Evolutionary conservation across 345 rosid genomes (phyloP).

Genomic region (Turritis glabra): DNA sequence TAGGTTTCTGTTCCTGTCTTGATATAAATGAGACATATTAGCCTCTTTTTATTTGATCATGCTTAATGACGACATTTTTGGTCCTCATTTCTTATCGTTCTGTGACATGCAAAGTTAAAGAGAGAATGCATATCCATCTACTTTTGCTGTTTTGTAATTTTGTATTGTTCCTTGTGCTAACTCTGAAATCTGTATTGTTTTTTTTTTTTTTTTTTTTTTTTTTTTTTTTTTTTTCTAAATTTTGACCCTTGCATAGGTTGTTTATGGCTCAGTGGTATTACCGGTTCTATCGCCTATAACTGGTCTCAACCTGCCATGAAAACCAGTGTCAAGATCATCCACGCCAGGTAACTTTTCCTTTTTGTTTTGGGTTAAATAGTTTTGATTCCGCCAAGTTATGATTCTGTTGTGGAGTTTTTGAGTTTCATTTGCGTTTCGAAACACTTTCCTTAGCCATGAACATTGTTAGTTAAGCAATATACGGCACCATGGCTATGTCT

Average conservation of each 20-base stretch:
- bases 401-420: background rate
- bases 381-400: background rate
- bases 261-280: slow-evolving; percentile 79
- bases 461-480: background rate
- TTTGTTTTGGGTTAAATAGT: background rate
- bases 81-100: background rate
- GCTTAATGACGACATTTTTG: background rate
- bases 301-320: slow-evolving; percentile 91
- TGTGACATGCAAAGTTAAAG: slow-evolving; percentile 10
- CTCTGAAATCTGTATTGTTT: background rate
- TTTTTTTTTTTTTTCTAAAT: no score
- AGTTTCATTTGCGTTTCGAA: background rate
- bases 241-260: slow-evolving; percentile 44
- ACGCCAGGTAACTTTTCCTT: slow-evolving; percentile 57
- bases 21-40: background rate
- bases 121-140: background rate
- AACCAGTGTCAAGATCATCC: slow-evolving; percentile 87
- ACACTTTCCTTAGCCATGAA: background rate
- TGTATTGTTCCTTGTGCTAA: background rate
- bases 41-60: background rate
- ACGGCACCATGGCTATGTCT: background rate
- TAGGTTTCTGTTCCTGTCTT: background rate
- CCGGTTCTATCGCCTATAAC: slow-evolving; percentile 80
- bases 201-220: no score
- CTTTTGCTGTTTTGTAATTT: background rate